Evolutionary conservation across 768 basidiomycete species (phyloP).

Genomic region (Collybia mongolica): DNA sequence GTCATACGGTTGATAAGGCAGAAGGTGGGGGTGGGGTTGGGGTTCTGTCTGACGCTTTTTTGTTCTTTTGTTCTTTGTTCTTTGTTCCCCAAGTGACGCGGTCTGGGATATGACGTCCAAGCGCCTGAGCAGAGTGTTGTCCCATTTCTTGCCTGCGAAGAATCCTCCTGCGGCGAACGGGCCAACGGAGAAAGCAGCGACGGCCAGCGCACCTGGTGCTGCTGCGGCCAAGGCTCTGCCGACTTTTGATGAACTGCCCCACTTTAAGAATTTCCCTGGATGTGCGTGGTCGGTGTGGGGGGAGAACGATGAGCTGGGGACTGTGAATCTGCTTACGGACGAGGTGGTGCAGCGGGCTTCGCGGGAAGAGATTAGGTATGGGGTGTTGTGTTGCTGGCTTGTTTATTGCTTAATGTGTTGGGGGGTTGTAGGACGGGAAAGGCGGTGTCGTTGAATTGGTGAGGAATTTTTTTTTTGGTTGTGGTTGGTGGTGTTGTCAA

Average conservation of each 20-base stretch:
- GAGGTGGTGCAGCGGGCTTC: slow-evolving; percentile 60
- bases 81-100: neutral
- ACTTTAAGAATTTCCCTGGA: slow-evolving; percentile 54
- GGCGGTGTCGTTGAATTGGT: slow-evolving; percentile 65
- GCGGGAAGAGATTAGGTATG: slow-evolving; percentile 50
- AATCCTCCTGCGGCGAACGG: neutral
- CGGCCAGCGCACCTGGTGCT: too few relatives aligned
- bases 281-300: slow-evolving; percentile 76
- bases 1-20: too few relatives aligned
- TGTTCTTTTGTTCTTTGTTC: too few relatives aligned
- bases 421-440: slow-evolving; percentile 44
- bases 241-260: slow-evolving; percentile 35
- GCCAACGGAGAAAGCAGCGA: neutral
- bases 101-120: slow-evolving; percentile 24
- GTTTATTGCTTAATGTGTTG: neutral
- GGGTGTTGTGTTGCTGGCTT: neutral
- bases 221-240: slow-evolving; percentile 19
- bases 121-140: slow-evolving; percentile 25
- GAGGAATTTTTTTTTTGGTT: slow-evolving; percentile 15
- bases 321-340: slow-evolving; percentile 62
- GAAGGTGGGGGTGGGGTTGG: too few relatives aligned
- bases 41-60: too few relatives aligned
- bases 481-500: too few relatives aligned
- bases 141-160: slow-evolving; percentile 20
- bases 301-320: slow-evolving; percentile 62